These are phyloP conservation scores for Pyrenopolyporus hunteri DNA, from an alignment of 495 filamentous ascomycete species.

Conservation along the genomic window DNA sequence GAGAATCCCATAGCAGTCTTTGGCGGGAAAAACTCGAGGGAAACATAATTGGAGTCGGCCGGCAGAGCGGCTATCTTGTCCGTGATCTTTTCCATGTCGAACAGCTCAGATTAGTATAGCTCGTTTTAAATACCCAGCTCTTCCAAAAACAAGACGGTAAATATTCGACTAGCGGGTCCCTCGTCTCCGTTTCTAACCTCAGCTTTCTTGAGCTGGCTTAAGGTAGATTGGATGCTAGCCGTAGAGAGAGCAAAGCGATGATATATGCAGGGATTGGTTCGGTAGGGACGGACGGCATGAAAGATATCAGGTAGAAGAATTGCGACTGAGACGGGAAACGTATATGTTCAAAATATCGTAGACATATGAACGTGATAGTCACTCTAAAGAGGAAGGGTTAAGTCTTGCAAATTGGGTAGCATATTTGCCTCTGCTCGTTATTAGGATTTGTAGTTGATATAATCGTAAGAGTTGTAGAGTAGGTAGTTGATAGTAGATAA, in stretches of 20 bases:
- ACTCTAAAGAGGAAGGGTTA: no score
- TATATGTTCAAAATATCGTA: not conserved
- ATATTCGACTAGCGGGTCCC: not conserved
- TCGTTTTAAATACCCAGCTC: not conserved
- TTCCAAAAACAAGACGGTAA: not conserved
- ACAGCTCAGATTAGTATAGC: not conserved
- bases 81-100: constrained; percentile 85
- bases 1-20: constrained; percentile 94
- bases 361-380: no score
- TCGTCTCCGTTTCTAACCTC: not conserved
- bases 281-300: not conserved
- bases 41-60: constrained; percentile 83
- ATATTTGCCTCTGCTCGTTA: constrained; percentile 4
- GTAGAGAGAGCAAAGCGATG: constrained; percentile 8
- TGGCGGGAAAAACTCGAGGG: constrained; percentile 98
- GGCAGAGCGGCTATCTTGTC: constrained; percentile 94
- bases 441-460: no score
- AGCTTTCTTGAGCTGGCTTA: not conserved
- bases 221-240: not conserved
- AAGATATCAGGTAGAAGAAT: not conserved
- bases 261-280: not conserved
- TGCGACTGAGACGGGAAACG: not conserved
- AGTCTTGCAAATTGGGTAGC: not conserved
- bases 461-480: no score
- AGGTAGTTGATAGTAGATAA: no score